These are phyloP conservation scores for Hyphodiscus sp. DNA, from an alignment of 2,329 filamentous ascomycete species.

Conservation along the genomic window DNA sequence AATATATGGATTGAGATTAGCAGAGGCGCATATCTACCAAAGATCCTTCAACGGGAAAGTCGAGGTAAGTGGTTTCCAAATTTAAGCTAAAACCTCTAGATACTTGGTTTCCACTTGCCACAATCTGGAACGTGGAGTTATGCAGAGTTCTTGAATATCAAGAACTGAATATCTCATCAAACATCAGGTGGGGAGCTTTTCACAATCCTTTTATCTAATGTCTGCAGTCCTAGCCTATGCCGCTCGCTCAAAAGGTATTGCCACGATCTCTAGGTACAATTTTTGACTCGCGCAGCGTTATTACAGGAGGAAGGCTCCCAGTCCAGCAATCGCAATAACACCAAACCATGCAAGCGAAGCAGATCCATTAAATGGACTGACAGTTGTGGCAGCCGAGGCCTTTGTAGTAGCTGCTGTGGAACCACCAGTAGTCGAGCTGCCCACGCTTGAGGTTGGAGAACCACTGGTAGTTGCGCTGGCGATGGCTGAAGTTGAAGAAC, in stretches of 20 bases:
- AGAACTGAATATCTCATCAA: no score
- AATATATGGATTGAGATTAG: not conserved
- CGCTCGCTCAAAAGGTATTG: not conserved
- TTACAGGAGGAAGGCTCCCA: not conserved
- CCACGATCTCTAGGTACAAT: not conserved
- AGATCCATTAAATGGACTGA: not conserved
- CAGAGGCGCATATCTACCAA: not conserved
- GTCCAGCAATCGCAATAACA: not conserved
- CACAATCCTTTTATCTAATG: not conserved
- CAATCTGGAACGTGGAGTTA: no score
- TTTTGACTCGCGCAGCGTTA: not conserved
- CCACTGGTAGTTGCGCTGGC: slow-evolving; percentile 4
- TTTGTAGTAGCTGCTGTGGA: not conserved
- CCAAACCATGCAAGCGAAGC: not conserved
- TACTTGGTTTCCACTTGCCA: no score
- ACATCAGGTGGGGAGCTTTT: not conserved
- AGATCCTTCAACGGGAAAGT: not conserved
- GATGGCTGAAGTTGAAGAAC: not conserved
- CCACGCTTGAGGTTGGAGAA: not conserved
- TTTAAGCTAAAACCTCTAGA: not conserved
- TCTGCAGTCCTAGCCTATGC: not conserved
- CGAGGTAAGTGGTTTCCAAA: not conserved
- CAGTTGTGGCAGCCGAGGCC: not conserved
- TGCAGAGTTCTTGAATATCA: no score
- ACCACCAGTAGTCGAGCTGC: not conserved